phyloP scores from a whole-genome alignment of 768 basidiomycete species.

The Crepidotus variabilis region DNA sequence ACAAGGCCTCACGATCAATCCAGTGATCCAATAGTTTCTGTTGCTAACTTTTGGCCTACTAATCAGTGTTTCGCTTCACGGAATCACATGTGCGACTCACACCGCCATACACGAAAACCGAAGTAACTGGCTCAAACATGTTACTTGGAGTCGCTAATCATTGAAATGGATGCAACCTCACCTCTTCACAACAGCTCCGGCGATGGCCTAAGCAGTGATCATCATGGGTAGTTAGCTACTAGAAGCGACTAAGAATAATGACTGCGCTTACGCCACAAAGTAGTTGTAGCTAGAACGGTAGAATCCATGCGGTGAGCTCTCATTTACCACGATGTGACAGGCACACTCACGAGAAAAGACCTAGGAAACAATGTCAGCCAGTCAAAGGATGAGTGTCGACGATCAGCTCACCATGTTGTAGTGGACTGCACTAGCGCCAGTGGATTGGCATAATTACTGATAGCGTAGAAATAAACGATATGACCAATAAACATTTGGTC shows the following conservation, averaged over 20 bases:
- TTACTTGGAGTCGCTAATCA: constrained; percentile 19
- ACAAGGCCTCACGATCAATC: constrained; percentile 43
- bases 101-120: constrained; percentile 61
- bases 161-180: constrained; percentile 14
- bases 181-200: constrained; percentile 55
- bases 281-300: constrained; percentile 38
- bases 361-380: constrained; percentile 20
- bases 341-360: constrained; percentile 49
- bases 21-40: constrained; percentile 49
- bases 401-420: constrained; percentile 37
- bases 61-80: background rate
- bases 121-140: constrained; percentile 39
- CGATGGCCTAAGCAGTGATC: constrained; percentile 38
- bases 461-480: constrained; percentile 50
- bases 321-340: background rate
- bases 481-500: constrained; percentile 59
- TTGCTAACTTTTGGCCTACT: constrained; percentile 46
- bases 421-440: constrained; percentile 29
- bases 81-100: constrained; percentile 29
- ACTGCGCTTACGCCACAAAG: constrained; percentile 33
- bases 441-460: constrained; percentile 40
- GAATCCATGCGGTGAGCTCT: background rate
- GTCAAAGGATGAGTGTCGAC: constrained; percentile 8
- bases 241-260: too few species aligned
- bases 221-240: too few species aligned